A percentile compares a stretch with the other conserved stretches of the same genome.
These are phyloP conservation scores for Begonia peltatifolia DNA, from an alignment of 306 rosid species.

Conservation along the genomic window DNA sequence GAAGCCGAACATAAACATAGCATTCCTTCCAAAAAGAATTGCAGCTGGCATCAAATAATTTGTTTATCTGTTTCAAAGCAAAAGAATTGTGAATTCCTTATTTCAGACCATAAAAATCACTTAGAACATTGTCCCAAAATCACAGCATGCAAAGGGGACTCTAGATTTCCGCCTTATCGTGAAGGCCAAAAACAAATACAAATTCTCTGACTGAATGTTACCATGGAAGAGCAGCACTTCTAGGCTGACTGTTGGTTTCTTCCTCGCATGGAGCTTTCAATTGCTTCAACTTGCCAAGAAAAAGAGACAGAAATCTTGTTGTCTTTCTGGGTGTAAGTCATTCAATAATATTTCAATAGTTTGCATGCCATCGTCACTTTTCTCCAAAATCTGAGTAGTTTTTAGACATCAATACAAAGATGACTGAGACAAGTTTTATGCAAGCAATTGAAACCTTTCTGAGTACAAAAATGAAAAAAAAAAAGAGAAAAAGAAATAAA, in stretches of 20 bases:
- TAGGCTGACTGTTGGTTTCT: too few relatives aligned
- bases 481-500: too few relatives aligned
- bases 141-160: conserved; percentile 28
- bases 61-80: too few relatives aligned
- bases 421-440: too few relatives aligned
- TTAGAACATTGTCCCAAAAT: conserved; percentile 19
- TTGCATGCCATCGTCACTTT: conserved; percentile 52
- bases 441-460: too few relatives aligned
- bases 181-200: conserved; percentile 21
- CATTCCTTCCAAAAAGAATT: too few relatives aligned
- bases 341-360: conserved; percentile 29
- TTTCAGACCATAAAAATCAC: conserved; percentile 34
- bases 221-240: too few relatives aligned
- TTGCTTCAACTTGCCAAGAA: conserved; percentile 41
- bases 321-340: conserved; percentile 18
- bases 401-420: too few relatives aligned
- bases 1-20: too few relatives aligned
- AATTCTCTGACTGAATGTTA: conserved; percentile 19
- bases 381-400: conserved; percentile 40
- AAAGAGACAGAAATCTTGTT: conserved; percentile 35
- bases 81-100: conserved; percentile 10
- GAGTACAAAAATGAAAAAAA: too few relatives aligned
- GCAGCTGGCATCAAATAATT: too few relatives aligned
- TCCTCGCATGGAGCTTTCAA: conserved; percentile 15
- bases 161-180: conserved; percentile 22